A percentile compares a stretch with the other conserved stretches of the same genome.
These are phyloP conservation scores for Tilletia setariae DNA, from an alignment of 1,284 basidiomycete species.

Conservation along the genomic window DNA sequence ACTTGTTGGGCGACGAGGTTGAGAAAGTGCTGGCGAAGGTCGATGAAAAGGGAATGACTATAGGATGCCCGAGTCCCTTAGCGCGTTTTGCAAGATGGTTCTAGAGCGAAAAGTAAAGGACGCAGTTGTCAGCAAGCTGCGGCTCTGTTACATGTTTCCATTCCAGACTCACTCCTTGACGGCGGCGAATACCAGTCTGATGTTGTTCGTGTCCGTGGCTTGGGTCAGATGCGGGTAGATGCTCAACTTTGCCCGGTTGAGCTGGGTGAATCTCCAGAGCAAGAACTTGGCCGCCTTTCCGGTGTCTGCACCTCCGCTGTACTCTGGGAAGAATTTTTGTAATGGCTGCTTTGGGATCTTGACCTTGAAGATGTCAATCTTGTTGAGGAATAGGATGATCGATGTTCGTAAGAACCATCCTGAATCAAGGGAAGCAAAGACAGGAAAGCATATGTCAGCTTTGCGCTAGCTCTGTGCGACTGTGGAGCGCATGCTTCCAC, in stretches of 20 bases:
- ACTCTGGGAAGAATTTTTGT: conserved; percentile 88
- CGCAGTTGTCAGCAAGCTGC: too few relatives aligned
- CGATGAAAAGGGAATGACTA: neutral
- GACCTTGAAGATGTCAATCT: conserved; percentile 91
- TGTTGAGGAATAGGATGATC: conserved; percentile 77
- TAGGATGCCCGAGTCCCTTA: conserved; percentile 25
- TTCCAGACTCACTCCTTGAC: conserved; percentile 70
- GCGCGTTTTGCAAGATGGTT: conserved; percentile 26
- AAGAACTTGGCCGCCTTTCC: conserved; percentile 99
- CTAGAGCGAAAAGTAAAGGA: neutral
- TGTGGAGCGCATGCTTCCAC: too few relatives aligned
- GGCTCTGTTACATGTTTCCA: neutral
- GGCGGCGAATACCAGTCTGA: conserved; percentile 88
- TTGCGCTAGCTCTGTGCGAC: neutral
- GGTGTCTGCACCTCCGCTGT: conserved; percentile 82
- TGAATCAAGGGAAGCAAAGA: conserved; percentile 58
- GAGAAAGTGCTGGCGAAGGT: neutral
- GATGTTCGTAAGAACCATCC: conserved; percentile 91
- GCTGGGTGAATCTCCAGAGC: conserved; percentile 93
- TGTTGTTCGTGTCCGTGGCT: conserved; percentile 64
- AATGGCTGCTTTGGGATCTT: conserved; percentile 75
- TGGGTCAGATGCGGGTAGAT: conserved; percentile 59
- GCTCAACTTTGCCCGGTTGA: conserved; percentile 64
- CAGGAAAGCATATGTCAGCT: neutral
- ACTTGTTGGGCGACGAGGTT: neutral